These are phyloP conservation scores for Rhodotorula kratochvilovae DNA, from an alignment of 768 basidiomycete species.

Conservation along the genomic window DNA sequence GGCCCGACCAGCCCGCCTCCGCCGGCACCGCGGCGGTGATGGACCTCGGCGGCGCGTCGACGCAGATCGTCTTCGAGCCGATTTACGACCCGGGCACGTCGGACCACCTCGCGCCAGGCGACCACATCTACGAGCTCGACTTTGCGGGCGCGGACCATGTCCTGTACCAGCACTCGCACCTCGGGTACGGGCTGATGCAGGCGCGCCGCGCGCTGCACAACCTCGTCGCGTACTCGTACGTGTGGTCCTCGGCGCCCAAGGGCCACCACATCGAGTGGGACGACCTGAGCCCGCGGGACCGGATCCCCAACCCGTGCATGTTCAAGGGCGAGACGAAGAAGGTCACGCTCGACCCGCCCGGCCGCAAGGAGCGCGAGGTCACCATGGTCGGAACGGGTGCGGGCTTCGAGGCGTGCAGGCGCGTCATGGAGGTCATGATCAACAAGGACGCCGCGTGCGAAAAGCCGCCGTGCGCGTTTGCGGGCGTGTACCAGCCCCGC, in stretches of 20 bases:
- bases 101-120: constrained; percentile 63
- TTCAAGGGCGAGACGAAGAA: constrained; percentile 60
- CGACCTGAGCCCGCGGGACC: constrained; percentile 44
- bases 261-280: constrained; percentile 47
- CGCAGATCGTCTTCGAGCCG: constrained; percentile 96
- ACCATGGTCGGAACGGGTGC: constrained; percentile 80
- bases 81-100: constrained; percentile 54
- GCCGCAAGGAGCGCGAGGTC: constrained; percentile 56
- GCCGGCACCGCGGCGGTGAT: constrained; percentile 76
- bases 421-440: constrained; percentile 79
- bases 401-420: constrained; percentile 79
- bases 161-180: constrained; percentile 94
- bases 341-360: constrained; percentile 61
- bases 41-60: constrained; percentile 93
- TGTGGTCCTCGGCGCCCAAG: constrained; percentile 44
- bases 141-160: constrained; percentile 69
- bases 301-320: constrained; percentile 76
- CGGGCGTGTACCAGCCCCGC: constrained; percentile 94
- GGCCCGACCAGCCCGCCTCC: constrained; percentile 53
- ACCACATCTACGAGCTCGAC: constrained; percentile 79
- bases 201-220: constrained; percentile 79
- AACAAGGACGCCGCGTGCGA: constrained; percentile 94
- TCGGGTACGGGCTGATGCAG: constrained; percentile 91
- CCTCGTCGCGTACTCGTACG: constrained; percentile 78
- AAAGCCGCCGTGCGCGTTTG: constrained; percentile 90